Percentiles rank a stretch among this genome's conserved stretches.
Conservation (phyloP, 2,329 filamentous ascomycete species). For the Claviceps monticola region DNA sequence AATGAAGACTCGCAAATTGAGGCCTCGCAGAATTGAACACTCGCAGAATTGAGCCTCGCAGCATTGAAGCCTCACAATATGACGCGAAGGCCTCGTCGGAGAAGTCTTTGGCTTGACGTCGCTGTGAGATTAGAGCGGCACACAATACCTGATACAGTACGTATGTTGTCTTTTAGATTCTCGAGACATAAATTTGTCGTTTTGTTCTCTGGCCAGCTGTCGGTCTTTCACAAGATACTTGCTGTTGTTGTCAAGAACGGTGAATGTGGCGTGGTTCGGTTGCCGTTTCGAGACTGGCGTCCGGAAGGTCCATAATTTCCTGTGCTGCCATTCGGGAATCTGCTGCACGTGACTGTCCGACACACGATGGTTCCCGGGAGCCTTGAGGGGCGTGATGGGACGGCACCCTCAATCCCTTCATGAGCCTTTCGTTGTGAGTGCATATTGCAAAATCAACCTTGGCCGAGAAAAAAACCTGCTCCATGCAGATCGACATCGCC, state of each 20-base stretch:
- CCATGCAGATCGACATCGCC: conserved; percentile 1
- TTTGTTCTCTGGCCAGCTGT: neutral
- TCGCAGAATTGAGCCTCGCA: neutral
- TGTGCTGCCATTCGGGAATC: conserved; percentile 4
- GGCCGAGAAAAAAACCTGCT: neutral
- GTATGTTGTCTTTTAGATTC: neutral
- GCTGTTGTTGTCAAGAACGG: neutral
- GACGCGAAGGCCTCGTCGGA: conserved; percentile 1
- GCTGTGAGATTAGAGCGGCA: neutral
- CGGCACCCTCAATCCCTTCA: conserved; percentile 12
- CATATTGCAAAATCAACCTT: conserved; percentile 8
- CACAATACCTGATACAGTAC: neutral
- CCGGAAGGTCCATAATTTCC: conserved; percentile 9
- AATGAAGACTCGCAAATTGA: too few species aligned
- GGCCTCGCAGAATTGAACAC: neutral
- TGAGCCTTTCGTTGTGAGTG: conserved; percentile 11
- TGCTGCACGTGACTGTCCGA: conserved; percentile 11
- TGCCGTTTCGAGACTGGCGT: conserved; percentile 4
- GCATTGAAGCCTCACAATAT: neutral
- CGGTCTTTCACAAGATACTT: neutral
- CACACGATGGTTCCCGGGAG: conserved; percentile 8
- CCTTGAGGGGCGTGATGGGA: conserved; percentile 12
- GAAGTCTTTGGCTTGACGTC: neutral
- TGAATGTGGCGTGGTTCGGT: neutral
- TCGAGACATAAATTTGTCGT: neutral